Evolutionary conservation across 2,329 filamentous ascomycete species (phyloP), one percentile per base, ranked within the genome.

Genomic region (Capronia coronata): DNA sequence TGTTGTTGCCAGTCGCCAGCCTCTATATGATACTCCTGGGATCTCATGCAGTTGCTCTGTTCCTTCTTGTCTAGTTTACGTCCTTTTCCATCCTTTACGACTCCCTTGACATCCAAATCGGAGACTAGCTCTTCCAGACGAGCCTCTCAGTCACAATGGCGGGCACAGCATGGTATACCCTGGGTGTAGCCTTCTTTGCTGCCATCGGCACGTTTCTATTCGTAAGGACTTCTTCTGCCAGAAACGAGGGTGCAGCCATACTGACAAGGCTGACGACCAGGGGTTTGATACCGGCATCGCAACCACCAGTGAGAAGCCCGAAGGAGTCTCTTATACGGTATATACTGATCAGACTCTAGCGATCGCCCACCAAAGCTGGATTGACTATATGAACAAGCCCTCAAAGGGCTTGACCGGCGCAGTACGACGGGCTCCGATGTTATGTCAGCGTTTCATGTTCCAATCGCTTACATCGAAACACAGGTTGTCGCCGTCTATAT

Each of bases 271-370:
- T n/a, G n/a, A 19, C 13, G 5, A 37, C n/a, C 56, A 77, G 75
- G 77, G 77, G 2, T 79, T 80, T 51, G 78, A 80, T 60, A 79
- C 77, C 0, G 77, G 77, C 22, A 80, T 80, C 48, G 77, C 76
- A 3, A 81, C 77, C 10, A 80, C 77, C 13, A 80, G 54, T 56
- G 22, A 42, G 54, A 51, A 23, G 13, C n/a, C 19, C 1, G 71
- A 16, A 43, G 29, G 19, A 23, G 5, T 45, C 34, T 23, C 19
- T n/a, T 13, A 16, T 27, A 51, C 25, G 59, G n/a, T n/a, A 43
- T 18, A 18, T 16, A 32, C 39, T 23, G 8, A 43, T 47, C 72
- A 16, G 1, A 11, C 7, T 21, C 11, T 34, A 56, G 54, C 78
- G 16, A 81, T 81, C 48, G 77, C 78, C 2, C 78, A 81, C 59